A percentile compares a stretch with the other conserved stretches of the same genome.
These are phyloP conservation scores for Clonostachys rhizophaga DNA, from an alignment of 2,329 filamentous ascomycete species.

Conservation along the genomic window DNA sequence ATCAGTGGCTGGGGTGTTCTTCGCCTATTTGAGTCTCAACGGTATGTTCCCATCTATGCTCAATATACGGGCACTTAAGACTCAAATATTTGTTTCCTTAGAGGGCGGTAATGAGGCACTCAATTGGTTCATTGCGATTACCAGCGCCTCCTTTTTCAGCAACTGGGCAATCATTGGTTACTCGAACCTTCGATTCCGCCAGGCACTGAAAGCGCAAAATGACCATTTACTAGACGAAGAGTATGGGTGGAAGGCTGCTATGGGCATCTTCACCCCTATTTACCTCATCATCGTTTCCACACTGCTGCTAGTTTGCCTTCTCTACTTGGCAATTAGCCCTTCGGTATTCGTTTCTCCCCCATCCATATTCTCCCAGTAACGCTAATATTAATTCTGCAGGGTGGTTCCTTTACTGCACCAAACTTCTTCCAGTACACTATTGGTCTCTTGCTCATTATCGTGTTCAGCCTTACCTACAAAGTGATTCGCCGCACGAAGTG, in stretches of 20 bases:
- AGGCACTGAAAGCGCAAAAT: not conserved
- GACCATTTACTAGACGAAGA: not conserved
- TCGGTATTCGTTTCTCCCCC: not conserved
- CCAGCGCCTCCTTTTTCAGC: not conserved
- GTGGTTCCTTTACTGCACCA: not conserved
- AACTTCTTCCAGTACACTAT: not conserved
- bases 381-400: too few species aligned
- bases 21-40: not conserved
- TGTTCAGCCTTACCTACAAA: not conserved
- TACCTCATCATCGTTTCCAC: not conserved
- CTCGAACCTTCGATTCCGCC: not conserved
- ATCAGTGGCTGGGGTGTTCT: not conserved
- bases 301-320: not conserved
- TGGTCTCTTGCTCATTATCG: not conserved
- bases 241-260: not conserved
- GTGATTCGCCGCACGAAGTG: not conserved
- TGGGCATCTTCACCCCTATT: not conserved
- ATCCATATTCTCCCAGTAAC: too few species aligned
- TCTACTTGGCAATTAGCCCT: not conserved
- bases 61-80: too few species aligned
- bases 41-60: too few species aligned
- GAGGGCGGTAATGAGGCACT: not conserved
- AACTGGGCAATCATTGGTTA: not conserved
- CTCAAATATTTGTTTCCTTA: too few species aligned
- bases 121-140: not conserved